phyloP scores from a whole-genome alignment of 352 stramenopile species.

The Phytophthora foliorum region DNA sequence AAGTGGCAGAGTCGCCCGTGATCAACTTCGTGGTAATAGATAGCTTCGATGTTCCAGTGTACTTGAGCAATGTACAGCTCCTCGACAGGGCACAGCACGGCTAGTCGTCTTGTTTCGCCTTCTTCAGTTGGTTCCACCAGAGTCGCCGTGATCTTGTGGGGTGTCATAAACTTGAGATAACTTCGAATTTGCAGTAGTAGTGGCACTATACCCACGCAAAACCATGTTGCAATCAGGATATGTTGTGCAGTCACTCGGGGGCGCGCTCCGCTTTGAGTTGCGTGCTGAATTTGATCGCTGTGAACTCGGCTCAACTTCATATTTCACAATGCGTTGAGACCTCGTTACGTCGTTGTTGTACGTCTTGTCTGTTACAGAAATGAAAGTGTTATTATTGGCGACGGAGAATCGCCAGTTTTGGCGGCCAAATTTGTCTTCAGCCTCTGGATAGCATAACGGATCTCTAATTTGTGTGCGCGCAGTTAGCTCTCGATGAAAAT shows the following conservation, averaged over 20 bases:
- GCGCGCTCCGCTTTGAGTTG: neutral
- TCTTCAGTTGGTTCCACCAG: constrained; percentile 1
- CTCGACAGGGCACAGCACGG: constrained; percentile 3
- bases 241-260: neutral
- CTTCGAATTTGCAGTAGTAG: constrained; percentile 13
- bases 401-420: too few relatives aligned
- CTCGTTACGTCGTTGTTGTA: neutral
- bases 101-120: neutral
- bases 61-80: constrained; percentile 23
- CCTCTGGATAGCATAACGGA: too few relatives aligned
- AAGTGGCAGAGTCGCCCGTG: constrained; percentile 15
- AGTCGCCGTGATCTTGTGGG: constrained; percentile 19
- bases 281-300: neutral
- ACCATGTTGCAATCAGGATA: constrained; percentile 7
- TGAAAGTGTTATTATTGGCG: too few relatives aligned
- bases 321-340: too few relatives aligned
- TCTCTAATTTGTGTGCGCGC: too few relatives aligned
- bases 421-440: too few relatives aligned
- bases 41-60: constrained; percentile 17
- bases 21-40: neutral
- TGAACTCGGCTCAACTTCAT: neutral
- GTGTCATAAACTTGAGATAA: constrained; percentile 27
- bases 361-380: neutral
- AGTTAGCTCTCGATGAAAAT: too few relatives aligned
- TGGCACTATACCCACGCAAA: constrained; percentile 2